Conservation (phyloP, 1,139 yeast species). For the Sugiyamaella novakii region DNA sequence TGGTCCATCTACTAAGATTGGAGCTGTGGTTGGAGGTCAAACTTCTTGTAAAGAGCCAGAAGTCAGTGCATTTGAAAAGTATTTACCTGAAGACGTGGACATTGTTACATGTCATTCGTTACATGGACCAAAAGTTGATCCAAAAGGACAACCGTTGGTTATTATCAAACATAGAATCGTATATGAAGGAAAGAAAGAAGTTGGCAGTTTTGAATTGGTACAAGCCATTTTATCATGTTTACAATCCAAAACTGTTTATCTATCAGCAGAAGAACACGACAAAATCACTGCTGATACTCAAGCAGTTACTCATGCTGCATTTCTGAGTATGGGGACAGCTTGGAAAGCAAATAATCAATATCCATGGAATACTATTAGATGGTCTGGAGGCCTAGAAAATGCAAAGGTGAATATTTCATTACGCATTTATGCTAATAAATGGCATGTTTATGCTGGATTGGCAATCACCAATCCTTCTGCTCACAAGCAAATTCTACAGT, state of each 20-base stretch:
- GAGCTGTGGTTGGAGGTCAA: constrained; percentile 96
- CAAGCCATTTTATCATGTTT: constrained; percentile 68
- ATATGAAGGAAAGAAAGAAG: constrained; percentile 62
- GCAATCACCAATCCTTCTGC: constrained; percentile 96
- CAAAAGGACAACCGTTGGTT: constrained; percentile 92
- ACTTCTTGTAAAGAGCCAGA: constrained; percentile 95
- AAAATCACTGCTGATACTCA: constrained; percentile 96
- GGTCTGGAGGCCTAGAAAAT: constrained; percentile 94
- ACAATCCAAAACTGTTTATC: constrained; percentile 72
- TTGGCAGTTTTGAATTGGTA: constrained; percentile 57
- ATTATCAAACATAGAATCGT: constrained; percentile 76
- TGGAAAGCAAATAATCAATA: constrained; percentile 83
- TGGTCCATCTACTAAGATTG: constrained; percentile 85
- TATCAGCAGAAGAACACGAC: constrained; percentile 86
- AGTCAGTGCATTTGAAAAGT: constrained; percentile 76
- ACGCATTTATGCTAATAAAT: constrained; percentile 86
- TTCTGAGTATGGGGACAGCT: constrained; percentile 94
- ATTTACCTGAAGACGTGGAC: constrained; percentile 74
- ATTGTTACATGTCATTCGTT: constrained; percentile 87
- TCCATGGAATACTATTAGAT: constrained; percentile 88
- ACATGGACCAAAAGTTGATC: constrained; percentile 90
- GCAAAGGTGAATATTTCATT: constrained; percentile 92
- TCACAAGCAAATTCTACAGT: constrained; percentile 86
- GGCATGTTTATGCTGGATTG: constrained; percentile 98
- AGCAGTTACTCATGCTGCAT: constrained; percentile 98